Conservation (phyloP, 1,139 yeast genomes). For the Saccharomyces hybrid region DNA sequence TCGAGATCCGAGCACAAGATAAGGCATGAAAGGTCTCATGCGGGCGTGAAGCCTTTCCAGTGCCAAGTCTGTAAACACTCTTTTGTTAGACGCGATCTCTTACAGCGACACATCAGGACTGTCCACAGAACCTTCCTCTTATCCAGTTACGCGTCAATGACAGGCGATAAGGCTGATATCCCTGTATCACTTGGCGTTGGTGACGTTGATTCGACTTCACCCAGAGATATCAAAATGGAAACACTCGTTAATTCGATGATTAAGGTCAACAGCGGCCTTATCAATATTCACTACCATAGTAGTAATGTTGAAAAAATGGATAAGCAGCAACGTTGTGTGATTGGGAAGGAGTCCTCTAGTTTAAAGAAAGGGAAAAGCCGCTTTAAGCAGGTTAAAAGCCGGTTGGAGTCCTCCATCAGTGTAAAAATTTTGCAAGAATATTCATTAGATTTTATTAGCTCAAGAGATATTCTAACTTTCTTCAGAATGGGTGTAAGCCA, state of each 20-base stretch:
- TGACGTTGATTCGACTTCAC: background rate
- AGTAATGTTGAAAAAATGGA: background rate
- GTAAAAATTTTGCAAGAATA: background rate
- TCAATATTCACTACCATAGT: background rate
- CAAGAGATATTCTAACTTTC: background rate
- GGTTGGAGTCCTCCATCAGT: slow-evolving; percentile 1
- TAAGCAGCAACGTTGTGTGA: background rate
- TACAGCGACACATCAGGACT: slow-evolving; percentile 71
- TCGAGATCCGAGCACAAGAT: slow-evolving; percentile 76
- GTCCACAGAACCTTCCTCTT: slow-evolving; percentile 42
- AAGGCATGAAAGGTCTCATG: slow-evolving; percentile 77
- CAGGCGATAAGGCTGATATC: background rate
- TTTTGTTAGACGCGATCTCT: slow-evolving; percentile 68
- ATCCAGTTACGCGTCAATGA: background rate
- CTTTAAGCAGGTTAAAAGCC: background rate
- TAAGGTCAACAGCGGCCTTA: slow-evolving; percentile 6
- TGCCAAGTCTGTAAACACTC: slow-evolving; percentile 64
- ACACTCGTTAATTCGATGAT: slow-evolving; percentile 16
- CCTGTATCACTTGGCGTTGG: background rate
- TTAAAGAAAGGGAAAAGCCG: background rate
- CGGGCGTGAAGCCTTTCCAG: slow-evolving; percentile 75
- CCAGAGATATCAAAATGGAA: slow-evolving; percentile 9
- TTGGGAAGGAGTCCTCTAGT: background rate
- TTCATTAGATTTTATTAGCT: background rate
- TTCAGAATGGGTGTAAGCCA: background rate